Evolutionary conservation across 805 yeast genomes (phyloP).

Genomic region (Wickerhamiella parazyma): DNA sequence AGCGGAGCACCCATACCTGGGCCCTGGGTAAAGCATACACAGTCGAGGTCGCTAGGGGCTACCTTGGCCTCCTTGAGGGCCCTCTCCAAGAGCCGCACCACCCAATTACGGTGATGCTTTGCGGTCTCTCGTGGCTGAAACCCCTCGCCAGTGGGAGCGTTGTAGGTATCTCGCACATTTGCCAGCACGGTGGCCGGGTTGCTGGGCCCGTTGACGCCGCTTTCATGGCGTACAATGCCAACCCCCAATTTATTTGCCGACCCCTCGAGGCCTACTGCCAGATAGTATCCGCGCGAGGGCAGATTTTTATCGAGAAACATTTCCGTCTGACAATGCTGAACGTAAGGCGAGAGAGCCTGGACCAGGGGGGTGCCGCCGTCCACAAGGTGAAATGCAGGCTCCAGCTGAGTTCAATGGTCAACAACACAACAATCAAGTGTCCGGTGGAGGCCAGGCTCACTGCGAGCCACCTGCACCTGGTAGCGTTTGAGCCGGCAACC

Average conservation of each 20-base stretch:
- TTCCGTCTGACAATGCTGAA: conserved; percentile 1
- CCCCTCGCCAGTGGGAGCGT: conserved; percentile 97
- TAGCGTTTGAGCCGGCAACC: conserved; percentile 10
- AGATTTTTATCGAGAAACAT: conserved; percentile 30
- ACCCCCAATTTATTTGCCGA: conserved; percentile 95
- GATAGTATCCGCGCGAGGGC: conserved; percentile 31
- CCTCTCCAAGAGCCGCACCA: conserved; percentile 53
- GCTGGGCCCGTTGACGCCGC: conserved; percentile 40
- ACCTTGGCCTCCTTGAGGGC: conserved; percentile 54
- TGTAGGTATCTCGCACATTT: conserved; percentile 89
- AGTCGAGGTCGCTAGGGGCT: conserved; percentile 27
- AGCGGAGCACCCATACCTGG: conserved; percentile 99
- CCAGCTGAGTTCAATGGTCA: conserved; percentile 8
- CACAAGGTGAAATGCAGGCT: background rate
- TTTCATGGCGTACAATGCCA: conserved; percentile 68
- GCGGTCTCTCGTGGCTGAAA: conserved; percentile 95
- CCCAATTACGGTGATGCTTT: conserved; percentile 92
- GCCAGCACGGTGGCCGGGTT: conserved; percentile 66
- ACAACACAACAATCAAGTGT: conserved; percentile 7
- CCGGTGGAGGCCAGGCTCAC: conserved; percentile 15
- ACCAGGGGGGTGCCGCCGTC: too few relatives aligned
- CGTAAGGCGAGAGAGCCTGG: background rate
- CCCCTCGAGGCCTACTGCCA: conserved; percentile 90
- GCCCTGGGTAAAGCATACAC: conserved; percentile 88
- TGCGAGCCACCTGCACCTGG: conserved; percentile 14